These are phyloP conservation scores for Taphrina flavorubra DNA, from an alignment of 1,139 yeast genomes.

Conservation along the genomic window DNA sequence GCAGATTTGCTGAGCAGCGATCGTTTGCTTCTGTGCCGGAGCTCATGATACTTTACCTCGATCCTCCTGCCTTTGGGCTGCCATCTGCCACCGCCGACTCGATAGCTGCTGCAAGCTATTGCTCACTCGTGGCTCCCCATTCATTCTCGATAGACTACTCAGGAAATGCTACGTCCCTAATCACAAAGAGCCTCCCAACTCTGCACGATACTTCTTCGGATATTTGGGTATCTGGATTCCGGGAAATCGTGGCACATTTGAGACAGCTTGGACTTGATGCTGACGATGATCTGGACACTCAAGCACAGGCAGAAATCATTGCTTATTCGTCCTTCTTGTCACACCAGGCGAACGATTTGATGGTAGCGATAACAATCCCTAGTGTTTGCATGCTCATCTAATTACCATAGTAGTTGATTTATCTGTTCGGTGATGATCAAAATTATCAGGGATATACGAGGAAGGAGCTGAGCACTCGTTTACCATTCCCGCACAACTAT, in stretches of 20 bases:
- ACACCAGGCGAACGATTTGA: conserved; percentile 5
- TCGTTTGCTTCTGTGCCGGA: background rate
- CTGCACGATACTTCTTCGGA: conserved; percentile 23
- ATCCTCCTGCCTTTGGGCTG: conserved; percentile 36
- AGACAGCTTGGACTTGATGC: conserved; percentile 22
- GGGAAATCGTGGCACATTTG: conserved; percentile 18
- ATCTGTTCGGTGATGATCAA: conserved; percentile 27
- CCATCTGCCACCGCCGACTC: conserved; percentile 29
- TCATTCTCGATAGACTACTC: conserved; percentile 23
- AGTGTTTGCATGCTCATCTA: conserved; percentile 4
- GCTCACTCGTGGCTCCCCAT: conserved; percentile 28
- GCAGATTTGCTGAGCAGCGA: background rate
- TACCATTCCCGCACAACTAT: conserved; percentile 28
- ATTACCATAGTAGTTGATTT: conserved; percentile 7
- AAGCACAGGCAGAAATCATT: conserved; percentile 21
- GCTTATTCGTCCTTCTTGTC: conserved; percentile 28
- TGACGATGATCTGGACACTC: conserved; percentile 12
- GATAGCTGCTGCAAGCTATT: conserved; percentile 31
- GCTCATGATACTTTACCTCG: conserved; percentile 23
- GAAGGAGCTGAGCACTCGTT: background rate
- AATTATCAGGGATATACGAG: conserved; percentile 19
- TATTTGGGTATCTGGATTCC: conserved; percentile 31
- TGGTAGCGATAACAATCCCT: background rate
- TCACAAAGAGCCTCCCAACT: conserved; percentile 26
- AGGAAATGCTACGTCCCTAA: conserved; percentile 21